Base-by-base conservation (phyloP, 1,139 yeast genomes). In the Sugiyamaella sp. region DNA sequence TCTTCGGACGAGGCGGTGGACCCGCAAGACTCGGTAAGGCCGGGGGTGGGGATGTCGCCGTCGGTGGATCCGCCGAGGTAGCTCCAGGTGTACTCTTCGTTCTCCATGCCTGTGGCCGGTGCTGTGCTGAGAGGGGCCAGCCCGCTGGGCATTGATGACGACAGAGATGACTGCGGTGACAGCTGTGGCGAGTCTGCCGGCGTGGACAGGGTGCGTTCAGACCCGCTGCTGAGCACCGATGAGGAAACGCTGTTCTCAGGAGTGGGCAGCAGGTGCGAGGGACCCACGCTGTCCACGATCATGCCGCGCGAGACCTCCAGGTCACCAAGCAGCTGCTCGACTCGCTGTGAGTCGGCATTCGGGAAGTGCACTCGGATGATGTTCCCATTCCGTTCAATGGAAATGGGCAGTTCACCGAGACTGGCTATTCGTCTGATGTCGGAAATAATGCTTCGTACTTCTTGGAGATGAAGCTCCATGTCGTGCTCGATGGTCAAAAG, bases 331-430 rank as follows among this genome's bases (percentile, higher is more conserved):
- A 71, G 59, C 27, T 57, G 40, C 33, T 61, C 57, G n/a, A 70
- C 73, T 44, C 66, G 62, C n/a, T 62, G 66, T 1, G 66, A 54
- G 47, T 70, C 73, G 27, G 71, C 60, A 53, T 71, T 71, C 46
- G 74, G 74, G 61, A 71, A 71, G 53, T 71, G 73, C 5, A 71
- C 66, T 27, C 74, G 65, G 14, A 71, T 46, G 3, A 58, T 54
- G 21, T 58, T 55, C 24, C 68, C 66, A 42, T 58, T 52, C 32
- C 55, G 57, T 53, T 67, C 72, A 14, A 71, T 55, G 0, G 73
- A 58, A 3, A 71, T 55, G 17, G 75, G 75, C 47, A 71, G 65
- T 62, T 71, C 74, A 12, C 75, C 75, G 2, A 71, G 64, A 12
- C 47, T 44, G 10, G 72, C 61, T 3, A 71, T 60, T 21, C 66